Conservation (phyloP, 2,329 filamentous ascomycete species). For the Aspergillus eucalypticola region DNA sequence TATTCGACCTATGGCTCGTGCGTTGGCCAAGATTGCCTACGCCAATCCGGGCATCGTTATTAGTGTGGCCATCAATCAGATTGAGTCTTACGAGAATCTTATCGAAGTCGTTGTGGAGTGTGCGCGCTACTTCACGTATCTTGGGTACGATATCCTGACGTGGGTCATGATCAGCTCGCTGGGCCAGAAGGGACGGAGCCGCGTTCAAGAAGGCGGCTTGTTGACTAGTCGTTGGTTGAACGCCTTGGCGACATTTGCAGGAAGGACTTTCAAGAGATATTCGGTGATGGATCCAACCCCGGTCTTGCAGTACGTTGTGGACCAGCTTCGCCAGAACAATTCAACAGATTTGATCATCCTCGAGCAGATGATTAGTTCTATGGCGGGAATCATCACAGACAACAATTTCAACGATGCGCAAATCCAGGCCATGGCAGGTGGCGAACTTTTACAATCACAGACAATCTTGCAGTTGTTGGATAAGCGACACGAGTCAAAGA, state of each 20-base stretch:
- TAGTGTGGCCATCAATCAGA: slow-evolving; percentile 81
- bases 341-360: slow-evolving; percentile 89
- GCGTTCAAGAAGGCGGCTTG: slow-evolving; percentile 65
- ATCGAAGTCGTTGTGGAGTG: slow-evolving; percentile 95
- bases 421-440: slow-evolving; percentile 83
- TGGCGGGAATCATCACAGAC: slow-evolving; percentile 89
- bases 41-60: slow-evolving; percentile 91
- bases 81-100: slow-evolving; percentile 91
- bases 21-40: slow-evolving; percentile 87
- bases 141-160: slow-evolving; percentile 89
- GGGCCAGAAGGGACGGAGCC: slow-evolving; percentile 57
- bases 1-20: slow-evolving; percentile 79
- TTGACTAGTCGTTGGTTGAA: slow-evolving; percentile 91
- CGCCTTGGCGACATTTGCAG: slow-evolving; percentile 85
- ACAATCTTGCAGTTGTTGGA: slow-evolving; percentile 80
- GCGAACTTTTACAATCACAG: slow-evolving; percentile 74
- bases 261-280: slow-evolving; percentile 85
- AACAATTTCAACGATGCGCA: slow-evolving; percentile 86
- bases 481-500: slow-evolving; percentile 72
- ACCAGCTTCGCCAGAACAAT: slow-evolving; percentile 78
- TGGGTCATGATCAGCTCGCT: slow-evolving; percentile 84
- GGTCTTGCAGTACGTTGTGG: slow-evolving; percentile 83
- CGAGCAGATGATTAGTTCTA: slow-evolving; percentile 83
- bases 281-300: slow-evolving; percentile 79
- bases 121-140: slow-evolving; percentile 85